Evolutionary conservation across 345 rosid genomes (phyloP), one percentile per base, ranked within the genome.

Genomic region (Mangifera indica): DNA sequence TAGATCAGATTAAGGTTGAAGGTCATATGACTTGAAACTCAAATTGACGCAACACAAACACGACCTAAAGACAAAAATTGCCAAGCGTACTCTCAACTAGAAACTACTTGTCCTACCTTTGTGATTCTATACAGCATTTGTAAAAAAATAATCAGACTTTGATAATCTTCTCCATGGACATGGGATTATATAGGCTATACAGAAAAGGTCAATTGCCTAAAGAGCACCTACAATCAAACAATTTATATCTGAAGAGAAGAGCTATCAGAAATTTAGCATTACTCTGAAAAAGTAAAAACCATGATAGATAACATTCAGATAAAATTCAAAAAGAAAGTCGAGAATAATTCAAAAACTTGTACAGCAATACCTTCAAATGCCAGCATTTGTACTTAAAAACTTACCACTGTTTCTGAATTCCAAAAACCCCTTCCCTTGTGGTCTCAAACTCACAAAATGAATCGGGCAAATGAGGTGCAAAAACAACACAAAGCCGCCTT

Each of bases 391-490:
- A 15, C 9, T 37, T 59, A 52, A 72, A 9, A 25, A 9, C 34
- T 14, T 21, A 17, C 56, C 15, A 8, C 26, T 72, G 74, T 74
- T 75, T 67, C 14, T 81, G 67, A 77, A 81, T 76, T 37, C 84
- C 93, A 55, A 72, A 78, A 63, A 86, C 79, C 42, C 98, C 97
- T 48, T 86, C 86, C 57, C 74, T 78, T 22, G 75, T 82, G 70
- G 91, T 91, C 74, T 76, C 81, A 70, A 84, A 88, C 69, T 90
- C 97, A 21, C 97, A 88, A 12, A 86, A 91, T 0, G 78, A 56
- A 18, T 44, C 61, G 17, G 88, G 88, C 77, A 93, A 86, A 78
- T 91, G 84, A 67, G 98, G 96, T 0, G 98, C 91, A 34, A 87
- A 93, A 32, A 90, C 87, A 37, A 90, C 77, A 69, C 82, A 86